Percentiles rank a stretch among this genome's conserved stretches.
These are phyloP conservation scores for Adenanthera pavonina DNA, from an alignment of 306 rosid species.

Conservation along the genomic window DNA sequence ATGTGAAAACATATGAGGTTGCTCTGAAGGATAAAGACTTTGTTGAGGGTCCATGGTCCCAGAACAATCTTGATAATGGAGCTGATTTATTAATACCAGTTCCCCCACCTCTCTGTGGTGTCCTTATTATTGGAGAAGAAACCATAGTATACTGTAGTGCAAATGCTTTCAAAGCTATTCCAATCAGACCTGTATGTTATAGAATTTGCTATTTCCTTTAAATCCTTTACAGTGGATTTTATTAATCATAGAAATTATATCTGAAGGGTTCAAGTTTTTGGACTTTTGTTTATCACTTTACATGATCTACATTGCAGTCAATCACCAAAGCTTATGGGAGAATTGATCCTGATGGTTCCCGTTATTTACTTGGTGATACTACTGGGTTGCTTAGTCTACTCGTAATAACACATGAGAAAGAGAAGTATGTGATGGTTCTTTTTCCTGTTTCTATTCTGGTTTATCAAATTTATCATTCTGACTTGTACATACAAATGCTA, in stretches of 20 bases:
- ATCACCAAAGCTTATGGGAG: conserved; percentile 93
- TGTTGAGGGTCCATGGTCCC: conserved; percentile 98
- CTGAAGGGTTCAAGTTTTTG: conserved; percentile 3
- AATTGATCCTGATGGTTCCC: conserved; percentile 96
- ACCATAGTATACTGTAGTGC: conserved; percentile 98
- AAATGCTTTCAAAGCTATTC: conserved; percentile 92
- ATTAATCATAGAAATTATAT: background rate
- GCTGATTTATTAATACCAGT: conserved; percentile 95
- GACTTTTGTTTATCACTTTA: conserved; percentile 37
- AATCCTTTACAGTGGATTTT: conserved; percentile 8
- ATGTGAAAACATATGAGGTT: conserved; percentile 96
- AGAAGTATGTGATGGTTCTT: conserved; percentile 61
- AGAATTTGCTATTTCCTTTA: conserved; percentile 29
- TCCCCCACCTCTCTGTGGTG: conserved; percentile 97
- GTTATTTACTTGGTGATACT: conserved; percentile 96
- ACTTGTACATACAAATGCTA: background rate
- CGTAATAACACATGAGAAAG: conserved; percentile 95
- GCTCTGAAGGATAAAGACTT: conserved; percentile 96
- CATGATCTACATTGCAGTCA: conserved; percentile 53
- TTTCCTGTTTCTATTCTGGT: conserved; percentile 14
- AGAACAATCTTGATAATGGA: conserved; percentile 94
- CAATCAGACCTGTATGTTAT: conserved; percentile 78
- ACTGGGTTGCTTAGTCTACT: conserved; percentile 91
- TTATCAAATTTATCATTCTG: conserved; percentile 7
- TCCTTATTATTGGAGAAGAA: conserved; percentile 95